These are phyloP conservation scores for Abortiporus biennis DNA, from an alignment of 1,284 basidiomycete genomes.

Conservation along the genomic window DNA sequence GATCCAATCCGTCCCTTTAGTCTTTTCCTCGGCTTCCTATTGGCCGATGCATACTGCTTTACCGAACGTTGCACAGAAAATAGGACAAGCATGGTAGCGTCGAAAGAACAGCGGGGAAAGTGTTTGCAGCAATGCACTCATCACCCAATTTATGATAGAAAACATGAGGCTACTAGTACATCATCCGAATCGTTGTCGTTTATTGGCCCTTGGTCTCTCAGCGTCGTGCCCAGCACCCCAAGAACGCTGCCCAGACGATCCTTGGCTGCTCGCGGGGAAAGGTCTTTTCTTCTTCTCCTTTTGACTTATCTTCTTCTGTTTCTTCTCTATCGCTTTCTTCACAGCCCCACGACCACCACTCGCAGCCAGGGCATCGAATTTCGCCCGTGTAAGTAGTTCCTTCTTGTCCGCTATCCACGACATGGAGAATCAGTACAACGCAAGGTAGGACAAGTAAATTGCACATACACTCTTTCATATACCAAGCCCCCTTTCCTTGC, in stretches of 20 bases:
- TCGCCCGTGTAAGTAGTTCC: constrained; percentile 64
- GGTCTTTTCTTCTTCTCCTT: constrained; percentile 88
- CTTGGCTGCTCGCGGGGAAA: constrained; percentile 30
- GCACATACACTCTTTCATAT: constrained; percentile 76
- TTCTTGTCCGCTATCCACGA: constrained; percentile 74
- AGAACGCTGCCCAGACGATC: constrained; percentile 3
- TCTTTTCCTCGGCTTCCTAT: too few species aligned
- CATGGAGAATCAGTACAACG: constrained; percentile 3
- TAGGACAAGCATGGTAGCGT: too few species aligned
- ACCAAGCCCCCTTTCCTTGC: constrained; percentile 81
- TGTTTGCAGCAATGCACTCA: too few species aligned
- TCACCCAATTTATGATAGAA: too few species aligned
- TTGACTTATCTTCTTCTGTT: constrained; percentile 79
- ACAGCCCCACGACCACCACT: constrained; percentile 76
- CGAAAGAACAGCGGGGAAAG: too few species aligned
- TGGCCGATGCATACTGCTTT: too few species aligned
- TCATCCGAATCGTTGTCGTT: constrained; percentile 9
- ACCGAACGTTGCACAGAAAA: too few species aligned
- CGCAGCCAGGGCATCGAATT: constrained; percentile 71
- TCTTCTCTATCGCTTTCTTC: constrained; percentile 85
- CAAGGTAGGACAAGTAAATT: not conserved
- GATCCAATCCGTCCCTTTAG: too few species aligned
- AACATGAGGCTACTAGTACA: too few species aligned
- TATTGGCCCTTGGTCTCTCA: constrained; percentile 10
- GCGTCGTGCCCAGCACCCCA: constrained; percentile 8